Evolutionary conservation across 1,284 basidiomycete species (phyloP).

Genomic region (Trichosporon faecale): DNA sequence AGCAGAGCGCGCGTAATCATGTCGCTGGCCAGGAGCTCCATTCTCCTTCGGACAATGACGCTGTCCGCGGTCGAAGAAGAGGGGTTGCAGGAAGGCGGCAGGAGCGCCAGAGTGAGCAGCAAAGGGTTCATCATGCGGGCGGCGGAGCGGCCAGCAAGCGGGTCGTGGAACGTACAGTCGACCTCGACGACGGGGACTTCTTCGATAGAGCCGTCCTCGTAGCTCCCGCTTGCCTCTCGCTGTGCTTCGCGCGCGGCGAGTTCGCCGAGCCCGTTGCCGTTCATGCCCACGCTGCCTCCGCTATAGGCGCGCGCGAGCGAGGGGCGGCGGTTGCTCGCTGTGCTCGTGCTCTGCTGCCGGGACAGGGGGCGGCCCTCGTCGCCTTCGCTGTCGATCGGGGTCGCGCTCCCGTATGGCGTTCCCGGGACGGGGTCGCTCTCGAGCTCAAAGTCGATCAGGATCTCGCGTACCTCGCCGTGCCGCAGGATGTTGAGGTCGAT

Average conservation of each 20-base stretch:
- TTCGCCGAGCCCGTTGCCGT: conserved; percentile 6
- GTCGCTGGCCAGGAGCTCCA: conserved; percentile 88
- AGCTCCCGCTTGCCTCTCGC: conserved; percentile 54
- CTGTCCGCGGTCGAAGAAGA: conserved; percentile 66
- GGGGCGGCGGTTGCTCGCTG: background rate
- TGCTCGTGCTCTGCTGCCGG: conserved; percentile 10
- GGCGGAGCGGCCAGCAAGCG: conserved; percentile 71
- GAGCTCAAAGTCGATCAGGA: conserved; percentile 88
- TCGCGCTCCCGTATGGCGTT: background rate
- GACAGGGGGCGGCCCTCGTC: background rate
- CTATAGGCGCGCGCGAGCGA: background rate
- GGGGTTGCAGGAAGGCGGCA: conserved; percentile 59
- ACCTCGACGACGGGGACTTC: conserved; percentile 89
- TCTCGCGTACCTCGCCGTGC: conserved; percentile 88
- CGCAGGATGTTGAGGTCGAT: conserved; percentile 89
- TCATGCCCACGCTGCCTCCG: background rate
- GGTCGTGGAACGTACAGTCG: conserved; percentile 88
- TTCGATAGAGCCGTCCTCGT: conserved; percentile 65
- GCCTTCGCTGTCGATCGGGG: background rate
- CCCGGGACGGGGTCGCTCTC: background rate
- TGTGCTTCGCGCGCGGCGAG: background rate
- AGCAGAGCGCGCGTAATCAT: conserved; percentile 92
- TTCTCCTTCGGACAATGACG: conserved; percentile 80
- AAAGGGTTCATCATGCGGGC: conserved; percentile 82
- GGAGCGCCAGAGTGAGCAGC: conserved; percentile 78